phyloP scores from a whole-genome alignment of 352 stramenopile genomes.

The Phytopythium montanum region DNA sequence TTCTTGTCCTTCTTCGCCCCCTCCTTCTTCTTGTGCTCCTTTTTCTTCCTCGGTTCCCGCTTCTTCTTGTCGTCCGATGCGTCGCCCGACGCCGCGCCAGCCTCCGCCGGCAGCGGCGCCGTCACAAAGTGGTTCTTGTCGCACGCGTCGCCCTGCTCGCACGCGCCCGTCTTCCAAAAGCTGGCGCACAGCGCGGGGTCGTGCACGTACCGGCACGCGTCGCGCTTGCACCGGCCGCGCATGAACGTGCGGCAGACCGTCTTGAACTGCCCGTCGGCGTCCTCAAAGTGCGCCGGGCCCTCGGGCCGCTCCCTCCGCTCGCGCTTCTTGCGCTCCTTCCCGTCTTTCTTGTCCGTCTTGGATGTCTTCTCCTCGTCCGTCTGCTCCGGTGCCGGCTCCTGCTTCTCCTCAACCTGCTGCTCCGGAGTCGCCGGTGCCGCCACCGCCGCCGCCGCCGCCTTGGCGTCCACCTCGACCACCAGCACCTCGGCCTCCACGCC shows the following conservation, averaged over 20 bases:
- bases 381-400: slow-evolving; percentile 1
- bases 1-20: slow-evolving; percentile 10
- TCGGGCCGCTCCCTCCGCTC: slow-evolving; percentile 15
- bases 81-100: neutral
- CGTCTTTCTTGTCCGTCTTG: slow-evolving; percentile 3
- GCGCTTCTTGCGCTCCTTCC: slow-evolving; percentile 3
- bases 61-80: slow-evolving; percentile 12
- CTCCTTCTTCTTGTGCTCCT: slow-evolving; percentile 13
- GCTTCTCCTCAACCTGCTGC: slow-evolving; percentile 7
- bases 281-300: slow-evolving; percentile 33
- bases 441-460: neutral
- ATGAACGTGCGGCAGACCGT: slow-evolving; percentile 59
- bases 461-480: slow-evolving; percentile 1
- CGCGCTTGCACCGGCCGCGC: slow-evolving; percentile 26
- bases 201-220: slow-evolving; percentile 45
- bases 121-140: slow-evolving; percentile 56
- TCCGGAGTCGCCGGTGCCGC: neutral
- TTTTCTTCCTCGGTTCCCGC: too few species aligned
- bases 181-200: slow-evolving; percentile 42
- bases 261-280: slow-evolving; percentile 55
- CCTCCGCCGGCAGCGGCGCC: slow-evolving; percentile 1
- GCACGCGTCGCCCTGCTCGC: slow-evolving; percentile 55
- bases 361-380: slow-evolving; percentile 1
- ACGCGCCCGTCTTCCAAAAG: slow-evolving; percentile 47
- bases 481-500: slow-evolving; percentile 5